Evolutionary conservation across 1,139 yeast genomes (phyloP).

Genomic region (Suhomyces guaymorum): DNA sequence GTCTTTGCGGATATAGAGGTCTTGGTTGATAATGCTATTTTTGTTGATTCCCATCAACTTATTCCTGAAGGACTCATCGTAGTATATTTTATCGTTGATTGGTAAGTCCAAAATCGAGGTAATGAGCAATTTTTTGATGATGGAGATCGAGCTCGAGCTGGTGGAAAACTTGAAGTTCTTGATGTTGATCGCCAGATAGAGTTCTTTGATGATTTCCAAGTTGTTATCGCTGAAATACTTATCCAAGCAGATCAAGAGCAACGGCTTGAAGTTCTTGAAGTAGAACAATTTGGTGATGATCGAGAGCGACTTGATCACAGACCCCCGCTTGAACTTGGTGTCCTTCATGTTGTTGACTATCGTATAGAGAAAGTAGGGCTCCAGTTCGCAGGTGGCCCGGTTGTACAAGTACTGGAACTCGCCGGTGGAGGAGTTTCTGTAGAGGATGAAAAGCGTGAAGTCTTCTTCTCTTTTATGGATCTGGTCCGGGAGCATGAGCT

Average conservation of each 20-base stretch:
- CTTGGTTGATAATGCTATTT: constrained; percentile 27
- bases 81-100: constrained; percentile 45
- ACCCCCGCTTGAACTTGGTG: constrained; percentile 52
- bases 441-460: constrained; percentile 57
- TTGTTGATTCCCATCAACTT: constrained; percentile 42
- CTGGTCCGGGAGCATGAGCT: constrained; percentile 64
- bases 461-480: constrained; percentile 62
- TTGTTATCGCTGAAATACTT: constrained; percentile 36
- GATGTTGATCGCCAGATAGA: constrained; percentile 39
- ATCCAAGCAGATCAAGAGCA: constrained; percentile 56
- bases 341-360: constrained; percentile 55
- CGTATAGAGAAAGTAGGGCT: constrained; percentile 55
- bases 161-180: constrained; percentile 33
- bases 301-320: constrained; percentile 56
- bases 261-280: constrained; percentile 61
- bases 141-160: constrained; percentile 31
- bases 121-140: constrained; percentile 40
- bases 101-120: constrained; percentile 51
- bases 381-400: constrained; percentile 32
- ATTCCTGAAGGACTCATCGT: constrained; percentile 42
- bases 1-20: constrained; percentile 45
- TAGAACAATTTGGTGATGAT: constrained; percentile 52
- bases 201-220: constrained; percentile 22
- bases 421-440: constrained; percentile 39
- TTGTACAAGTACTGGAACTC: constrained; percentile 44